Evolutionary conservation across 306 rosid genomes (phyloP), one percentile per base, ranked within the genome.

Genomic region (Cicer pinnatifidum): DNA sequence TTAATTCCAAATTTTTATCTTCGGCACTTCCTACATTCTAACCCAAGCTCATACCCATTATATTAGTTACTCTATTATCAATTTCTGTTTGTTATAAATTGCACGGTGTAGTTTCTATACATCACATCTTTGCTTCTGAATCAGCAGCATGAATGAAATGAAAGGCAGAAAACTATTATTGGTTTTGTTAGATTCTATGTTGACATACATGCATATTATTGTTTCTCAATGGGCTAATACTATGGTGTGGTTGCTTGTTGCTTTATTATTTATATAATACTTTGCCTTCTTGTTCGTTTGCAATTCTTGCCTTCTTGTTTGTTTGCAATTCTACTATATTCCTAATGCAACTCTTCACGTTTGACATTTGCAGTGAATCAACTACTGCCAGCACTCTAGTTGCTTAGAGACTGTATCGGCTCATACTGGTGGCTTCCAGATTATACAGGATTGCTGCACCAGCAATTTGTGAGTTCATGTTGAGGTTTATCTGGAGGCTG

Each of bases 321-420:
- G 16, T 11, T 68, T 59, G 10, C 50, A 62, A 33, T 37, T n/a
- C 64, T 9, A 53, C 33, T 5, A 28, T 15, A 23, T 50, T 44
- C 6, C 3, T 20, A 2, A 39, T 28, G 11, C 6, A 6, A 64
- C 33, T 69, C n/a, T 45, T 54, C 71, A 20, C 17, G 4, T 69
- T 12, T 35, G 9, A 16, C 13, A 40, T 62, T 12, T 56, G 77
- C 86, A 83, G 86, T 17, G 86, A 83, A 43, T 83, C 86, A 37
- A 83, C 86, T 50, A 79, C 84, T 11, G 84, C 83, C 71, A 82
- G 86, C 78, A 82, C 86, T 16, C 73, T 82, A 40, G 86, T 78
- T 53, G 82, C 80, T 2, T 82, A 82, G 69, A n/a, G 69, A 68
- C 12, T 50, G 19, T 37, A 57, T 3, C 3, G 2, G 35, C 35